Evolutionary conservation across 106 monocot genomes (phyloP), one percentile per base, ranked within the genome.

Genomic region (Vanilla planifolia): DNA sequence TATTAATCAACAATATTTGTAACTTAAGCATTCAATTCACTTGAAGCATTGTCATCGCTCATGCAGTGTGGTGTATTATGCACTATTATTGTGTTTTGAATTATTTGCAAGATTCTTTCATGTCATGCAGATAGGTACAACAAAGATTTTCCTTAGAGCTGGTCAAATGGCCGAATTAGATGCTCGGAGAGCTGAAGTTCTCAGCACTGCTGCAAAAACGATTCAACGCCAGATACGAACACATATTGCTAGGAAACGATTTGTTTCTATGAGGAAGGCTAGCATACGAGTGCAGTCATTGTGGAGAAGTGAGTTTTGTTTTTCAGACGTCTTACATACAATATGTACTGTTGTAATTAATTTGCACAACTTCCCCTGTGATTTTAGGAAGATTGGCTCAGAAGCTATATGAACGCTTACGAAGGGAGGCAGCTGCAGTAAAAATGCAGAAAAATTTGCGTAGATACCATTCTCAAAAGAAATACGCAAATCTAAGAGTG

Each of bases 91-190:
- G 34, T 60, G 21, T 15, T 69, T 69, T 28, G 48, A 48, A 36
- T 50, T 69, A 50, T 69, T 67, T 8, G 57, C 57, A 15, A 22
- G 4, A n/a, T 43, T 23, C 26, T 24, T 10, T 32, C 11, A 27
- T 51, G 29, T 57, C 73, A 77, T 77, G 46, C 82, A 98, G 98
- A 85, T 98, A 60, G 98, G 98, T 29, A 98, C 85, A 72, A 98
- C 88, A 60, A 98, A 92, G 61, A 82, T 98, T 22, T 98, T 98
- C 50, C 77, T 98, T 48, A 81, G 98, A 75, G 98, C 98, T 73
- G 98, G 98, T 71, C 98, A 98, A 71, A 98, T 98, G 98, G 98
- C 91, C 56, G 88, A 91, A 35, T 75, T 98, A 66, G 98, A 98
- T 82, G 88, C 83, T 59, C 67, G 77, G 43, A 86, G 98, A 73